Evolutionary conservation across 805 yeast genomes (phyloP), one percentile per base, ranked within the genome.

Genomic region (Ogataea kodamae): DNA sequence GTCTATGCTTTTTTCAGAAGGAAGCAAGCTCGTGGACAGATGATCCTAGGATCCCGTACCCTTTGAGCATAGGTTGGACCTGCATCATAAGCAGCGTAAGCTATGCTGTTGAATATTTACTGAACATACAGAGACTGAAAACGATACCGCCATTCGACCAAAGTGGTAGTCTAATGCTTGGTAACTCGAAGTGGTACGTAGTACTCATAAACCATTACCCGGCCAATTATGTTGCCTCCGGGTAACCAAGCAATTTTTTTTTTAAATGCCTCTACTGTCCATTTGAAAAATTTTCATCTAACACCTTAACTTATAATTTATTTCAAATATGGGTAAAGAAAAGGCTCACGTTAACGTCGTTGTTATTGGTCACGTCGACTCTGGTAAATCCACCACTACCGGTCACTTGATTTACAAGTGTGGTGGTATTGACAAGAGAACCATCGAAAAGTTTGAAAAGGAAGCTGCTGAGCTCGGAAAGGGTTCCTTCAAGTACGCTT

Each of bases 361-460:
- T 73, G 97, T 92, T 69, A 90, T 90, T 73, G 98, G 97, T 75
- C 97, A 90, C 95, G 97, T 92, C 97, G 97, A 90, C 76, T 89
- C 97, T 63, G 90, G 90, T 76, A 84, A 85, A 78, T 90, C 97
- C 52, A 89, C 97, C 67, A 90, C 97, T 74, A 89, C 97, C 70
- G 97, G 97, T 74, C 97, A 89, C 82, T 84, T 89, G 75, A 88
- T 89, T 67, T 89, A 69, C 95, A 88, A 88, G 90, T 89, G 96
- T 78, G 96, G 97, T 84, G 96, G 94, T 82, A 86, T 86, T 62
- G 96, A 88, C 77, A 88, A 87, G 86, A 84, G 96, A 80, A 88
- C 96, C 69, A 87, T 87, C 65, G 96, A 88, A 79, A 87, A 87
- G 86, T 86, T 86, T 74, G 95, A 86, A 76, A 82, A 87, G 80